Percentiles rank a stretch among this genome's conserved stretches.
Conservation (phyloP, 2,329 filamentous ascomycete genomes). For the Cercospora sp. region DNA sequence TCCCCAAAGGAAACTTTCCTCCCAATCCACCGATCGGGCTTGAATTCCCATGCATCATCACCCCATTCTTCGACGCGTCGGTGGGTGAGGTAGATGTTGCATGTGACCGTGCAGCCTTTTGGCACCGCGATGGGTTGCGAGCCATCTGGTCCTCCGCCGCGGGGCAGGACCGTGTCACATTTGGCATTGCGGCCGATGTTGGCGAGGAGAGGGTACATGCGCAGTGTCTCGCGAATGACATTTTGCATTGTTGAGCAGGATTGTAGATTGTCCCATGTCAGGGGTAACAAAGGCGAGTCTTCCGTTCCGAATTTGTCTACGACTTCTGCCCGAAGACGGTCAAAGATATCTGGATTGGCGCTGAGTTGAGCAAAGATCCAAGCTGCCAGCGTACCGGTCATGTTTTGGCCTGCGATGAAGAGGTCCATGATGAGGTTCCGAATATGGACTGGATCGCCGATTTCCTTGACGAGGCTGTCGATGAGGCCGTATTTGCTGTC, state of each 20-base stretch:
- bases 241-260: constrained; percentile 47
- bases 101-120: constrained; percentile 44
- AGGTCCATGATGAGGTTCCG: constrained; percentile 49
- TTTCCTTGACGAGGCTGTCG: constrained; percentile 46
- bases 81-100: constrained; percentile 52
- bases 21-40: constrained; percentile 35
- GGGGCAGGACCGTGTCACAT: constrained; percentile 48
- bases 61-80: constrained; percentile 51
- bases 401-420: constrained; percentile 58
- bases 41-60: constrained; percentile 49
- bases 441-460: constrained; percentile 44
- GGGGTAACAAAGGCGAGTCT: constrained; percentile 37
- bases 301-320: constrained; percentile 28
- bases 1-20: constrained; percentile 24
- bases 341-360: constrained; percentile 31
- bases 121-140: constrained; percentile 46
- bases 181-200: constrained; percentile 49
- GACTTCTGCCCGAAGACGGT: constrained; percentile 32
- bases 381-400: constrained; percentile 54
- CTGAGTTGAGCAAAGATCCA: constrained; percentile 40
- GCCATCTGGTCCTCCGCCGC: constrained; percentile 47
- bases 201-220: constrained; percentile 50
- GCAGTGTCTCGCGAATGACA: constrained; percentile 43
- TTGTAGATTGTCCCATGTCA: constrained; percentile 30
- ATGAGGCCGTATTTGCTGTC: constrained; percentile 45